phyloP scores from a whole-genome alignment of 2,329 filamentous ascomycete species.

The Penicillium sp. region DNA sequence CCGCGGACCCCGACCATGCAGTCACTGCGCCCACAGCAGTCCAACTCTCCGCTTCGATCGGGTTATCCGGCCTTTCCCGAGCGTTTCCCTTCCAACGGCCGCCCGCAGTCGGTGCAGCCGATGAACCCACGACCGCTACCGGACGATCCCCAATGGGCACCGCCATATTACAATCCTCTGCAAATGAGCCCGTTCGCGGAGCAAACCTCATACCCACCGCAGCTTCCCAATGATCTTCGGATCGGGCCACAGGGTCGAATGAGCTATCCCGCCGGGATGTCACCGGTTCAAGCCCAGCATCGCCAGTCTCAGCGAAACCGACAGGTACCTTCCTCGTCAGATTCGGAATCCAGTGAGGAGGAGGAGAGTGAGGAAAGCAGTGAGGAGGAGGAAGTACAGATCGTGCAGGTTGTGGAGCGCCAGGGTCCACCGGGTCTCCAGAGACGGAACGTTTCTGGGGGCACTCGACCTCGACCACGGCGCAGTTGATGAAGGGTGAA shows the following conservation, averaged over 20 bases:
- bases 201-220: conserved; percentile 29
- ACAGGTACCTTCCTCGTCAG: conserved; percentile 13
- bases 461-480: conserved; percentile 24
- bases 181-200: conserved; percentile 31
- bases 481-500: conserved; percentile 19
- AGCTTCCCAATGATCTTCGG: conserved; percentile 34
- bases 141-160: conserved; percentile 50
- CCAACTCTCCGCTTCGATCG: conserved; percentile 36
- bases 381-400: conserved; percentile 34
- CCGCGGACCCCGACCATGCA: conserved; percentile 46
- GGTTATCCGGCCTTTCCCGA: conserved; percentile 33
- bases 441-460: conserved; percentile 18
- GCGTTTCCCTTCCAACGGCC: conserved; percentile 37
- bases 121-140: conserved; percentile 42
- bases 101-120: conserved; percentile 38
- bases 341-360: conserved; percentile 20
- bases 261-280: conserved; percentile 15
- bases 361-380: conserved; percentile 24
- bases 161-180: conserved; percentile 33
- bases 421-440: conserved; percentile 22
- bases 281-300: conserved; percentile 25
- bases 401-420: conserved; percentile 31
- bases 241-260: conserved; percentile 26
- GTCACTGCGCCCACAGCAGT: conserved; percentile 37
- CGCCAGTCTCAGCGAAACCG: conserved; percentile 17